Evolutionary conservation across 345 rosid genomes (phyloP).

Genomic region (Pistacia integerrima): DNA sequence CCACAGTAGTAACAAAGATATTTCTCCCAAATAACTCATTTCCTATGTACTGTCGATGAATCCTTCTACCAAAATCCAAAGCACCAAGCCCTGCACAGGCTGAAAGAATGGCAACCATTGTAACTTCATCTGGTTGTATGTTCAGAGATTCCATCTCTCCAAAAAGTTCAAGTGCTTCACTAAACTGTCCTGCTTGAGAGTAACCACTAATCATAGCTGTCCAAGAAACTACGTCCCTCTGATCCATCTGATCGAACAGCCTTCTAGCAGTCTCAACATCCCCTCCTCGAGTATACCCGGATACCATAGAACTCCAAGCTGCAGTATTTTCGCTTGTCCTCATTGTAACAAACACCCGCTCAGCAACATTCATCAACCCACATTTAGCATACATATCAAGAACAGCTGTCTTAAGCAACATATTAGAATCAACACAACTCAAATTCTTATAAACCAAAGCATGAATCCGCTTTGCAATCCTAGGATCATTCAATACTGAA

Average conservation of each 20-base stretch:
- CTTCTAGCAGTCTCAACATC: constrained; percentile 41
- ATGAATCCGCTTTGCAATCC: constrained; percentile 38
- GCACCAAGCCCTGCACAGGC: constrained; percentile 65
- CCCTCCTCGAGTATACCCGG: constrained; percentile 44
- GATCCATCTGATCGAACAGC: constrained; percentile 49
- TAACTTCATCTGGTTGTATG: constrained; percentile 52
- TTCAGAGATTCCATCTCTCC: constrained; percentile 41
- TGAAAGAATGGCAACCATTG: constrained; percentile 51
- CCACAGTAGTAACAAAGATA: constrained; percentile 44
- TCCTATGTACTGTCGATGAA: constrained; percentile 35
- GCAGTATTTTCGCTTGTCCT: constrained; percentile 9
- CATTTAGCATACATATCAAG: constrained; percentile 41
- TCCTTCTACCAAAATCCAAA: constrained; percentile 44
- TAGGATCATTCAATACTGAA: constrained; percentile 24
- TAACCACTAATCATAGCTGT: constrained; percentile 66
- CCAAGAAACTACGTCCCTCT: constrained; percentile 54
- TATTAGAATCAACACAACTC: constrained; percentile 24
- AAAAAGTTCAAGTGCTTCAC: constrained; percentile 46
- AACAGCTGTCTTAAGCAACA: constrained; percentile 31
- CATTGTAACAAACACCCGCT: constrained; percentile 24
- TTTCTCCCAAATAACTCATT: constrained; percentile 38
- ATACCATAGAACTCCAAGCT: constrained; percentile 48
- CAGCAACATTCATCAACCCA: constrained; percentile 40
- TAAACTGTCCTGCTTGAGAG: constrained; percentile 48
- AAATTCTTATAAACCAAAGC: constrained; percentile 32